phyloP scores from a whole-genome alignment of 441 rosid species.

The Codiaeum variegatum region DNA sequence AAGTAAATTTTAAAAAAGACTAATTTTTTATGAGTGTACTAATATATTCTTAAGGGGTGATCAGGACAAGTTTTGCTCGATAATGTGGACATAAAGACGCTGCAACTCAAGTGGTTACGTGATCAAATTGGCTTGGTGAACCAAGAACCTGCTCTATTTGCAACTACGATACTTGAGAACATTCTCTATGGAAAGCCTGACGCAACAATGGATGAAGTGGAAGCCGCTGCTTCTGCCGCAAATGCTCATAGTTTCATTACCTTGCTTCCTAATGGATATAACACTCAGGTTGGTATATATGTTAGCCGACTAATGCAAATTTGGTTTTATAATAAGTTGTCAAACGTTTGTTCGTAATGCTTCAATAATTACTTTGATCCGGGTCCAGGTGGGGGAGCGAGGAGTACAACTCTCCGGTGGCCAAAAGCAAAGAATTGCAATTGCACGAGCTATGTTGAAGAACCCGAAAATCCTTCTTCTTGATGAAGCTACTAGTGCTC shows the following conservation, averaged over 20 bases:
- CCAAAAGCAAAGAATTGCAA: conserved; percentile 94
- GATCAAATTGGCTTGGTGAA: conserved; percentile 93
- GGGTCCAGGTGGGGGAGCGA: conserved; percentile 81
- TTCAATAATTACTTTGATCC: background rate
- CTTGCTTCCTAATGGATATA: conserved; percentile 87
- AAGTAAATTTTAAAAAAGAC: background rate
- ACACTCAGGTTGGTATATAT: conserved; percentile 62
- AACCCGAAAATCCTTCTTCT: conserved; percentile 89
- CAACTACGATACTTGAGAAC: conserved; percentile 90
- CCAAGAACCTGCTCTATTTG: conserved; percentile 96
- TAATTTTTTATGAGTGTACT: conserved; percentile 11
- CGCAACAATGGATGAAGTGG: conserved; percentile 84
- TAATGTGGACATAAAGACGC: conserved; percentile 74
- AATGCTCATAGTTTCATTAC: conserved; percentile 92
- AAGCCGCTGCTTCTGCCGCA: conserved; percentile 87
- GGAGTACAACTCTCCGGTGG: conserved; percentile 98
- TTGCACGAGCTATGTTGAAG: conserved; percentile 96
- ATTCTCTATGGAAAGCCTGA: conserved; percentile 86
- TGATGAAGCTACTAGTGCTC: conserved; percentile 98
- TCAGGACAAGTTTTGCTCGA: conserved; percentile 89
- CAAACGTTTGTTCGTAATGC: too few species aligned
- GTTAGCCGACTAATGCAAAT: background rate
- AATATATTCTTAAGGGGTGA: conserved; percentile 22
- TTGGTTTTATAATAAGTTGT: conserved; percentile 3
- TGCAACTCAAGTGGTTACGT: conserved; percentile 81